These are phyloP conservation scores for Diplodia sapinea DNA, from an alignment of 2,329 filamentous ascomycete species.

Conservation along the genomic window DNA sequence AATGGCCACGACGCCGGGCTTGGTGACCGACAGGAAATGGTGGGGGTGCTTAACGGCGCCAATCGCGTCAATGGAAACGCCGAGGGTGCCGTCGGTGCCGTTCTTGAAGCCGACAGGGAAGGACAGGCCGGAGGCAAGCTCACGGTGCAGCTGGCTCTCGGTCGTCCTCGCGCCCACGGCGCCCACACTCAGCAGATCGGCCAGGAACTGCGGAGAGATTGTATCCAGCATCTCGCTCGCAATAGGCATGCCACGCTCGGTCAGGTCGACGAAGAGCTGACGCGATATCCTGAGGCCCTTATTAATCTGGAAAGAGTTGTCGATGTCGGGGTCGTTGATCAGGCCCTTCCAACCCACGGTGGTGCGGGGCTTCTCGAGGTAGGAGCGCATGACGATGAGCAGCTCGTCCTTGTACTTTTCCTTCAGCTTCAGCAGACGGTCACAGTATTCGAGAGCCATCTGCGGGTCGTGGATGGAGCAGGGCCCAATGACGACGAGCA, in stretches of 20 bases:
- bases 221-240: constrained; percentile 98
- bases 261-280: constrained; percentile 92
- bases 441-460: constrained; percentile 91
- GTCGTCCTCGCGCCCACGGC: constrained; percentile 96
- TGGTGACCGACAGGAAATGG: constrained; percentile 96
- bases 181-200: constrained; percentile 87
- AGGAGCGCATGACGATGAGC: constrained; percentile 95
- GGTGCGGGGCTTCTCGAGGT: constrained; percentile 97
- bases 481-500: constrained; percentile 86
- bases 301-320: constrained; percentile 99
- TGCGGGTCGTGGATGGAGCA: constrained; percentile 97
- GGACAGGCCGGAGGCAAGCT: constrained; percentile 89
- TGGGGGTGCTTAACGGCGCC: constrained; percentile 90
- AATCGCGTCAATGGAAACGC: constrained; percentile 93
- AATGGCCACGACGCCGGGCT: constrained; percentile 93
- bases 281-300: constrained; percentile 87
- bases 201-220: constrained; percentile 95
- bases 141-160: constrained; percentile 92
- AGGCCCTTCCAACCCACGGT: constrained; percentile 99
- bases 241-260: constrained; percentile 89
- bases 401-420: constrained; percentile 89
- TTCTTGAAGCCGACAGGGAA: constrained; percentile 99
- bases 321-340: constrained; percentile 98
- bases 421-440: constrained; percentile 78
- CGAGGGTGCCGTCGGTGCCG: constrained; percentile 88